Percentiles rank a stretch among this genome's conserved stretches.
Evolutionary conservation across 768 basidiomycete species (phyloP).

Genomic region (Piloderma croceum): DNA sequence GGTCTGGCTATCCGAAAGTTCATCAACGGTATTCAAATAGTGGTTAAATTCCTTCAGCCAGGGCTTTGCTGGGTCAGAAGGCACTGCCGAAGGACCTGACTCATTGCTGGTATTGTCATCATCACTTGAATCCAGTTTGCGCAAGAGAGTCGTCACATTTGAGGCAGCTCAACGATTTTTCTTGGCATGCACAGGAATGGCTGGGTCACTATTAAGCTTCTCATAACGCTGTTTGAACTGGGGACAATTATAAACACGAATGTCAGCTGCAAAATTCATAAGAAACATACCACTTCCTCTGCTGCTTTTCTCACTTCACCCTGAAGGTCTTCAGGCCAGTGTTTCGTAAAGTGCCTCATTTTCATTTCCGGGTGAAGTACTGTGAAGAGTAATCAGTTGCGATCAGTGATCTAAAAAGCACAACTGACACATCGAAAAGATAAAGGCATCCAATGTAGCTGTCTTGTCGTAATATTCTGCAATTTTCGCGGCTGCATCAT

Average conservation of each 20-base stretch:
- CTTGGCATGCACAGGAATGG: no score
- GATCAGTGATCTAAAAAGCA: slow-evolving; percentile 4
- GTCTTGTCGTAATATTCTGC: slow-evolving; percentile 23
- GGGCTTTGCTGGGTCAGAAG: no score
- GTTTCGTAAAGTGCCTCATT: slow-evolving; percentile 3
- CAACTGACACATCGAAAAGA: slow-evolving; percentile 20
- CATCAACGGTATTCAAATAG: background rate
- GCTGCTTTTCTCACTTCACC: background rate
- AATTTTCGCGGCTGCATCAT: slow-evolving; percentile 17
- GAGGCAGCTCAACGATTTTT: no score
- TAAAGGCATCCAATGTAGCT: slow-evolving; percentile 22
- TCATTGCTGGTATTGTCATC: slow-evolving; percentile 14
- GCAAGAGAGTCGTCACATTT: no score
- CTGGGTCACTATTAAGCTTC: no score
- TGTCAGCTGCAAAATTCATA: slow-evolving; percentile 15
- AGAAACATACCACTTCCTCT: slow-evolving; percentile 8
- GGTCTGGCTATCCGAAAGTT: no score
- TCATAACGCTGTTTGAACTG: no score
- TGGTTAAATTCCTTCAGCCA: no score
- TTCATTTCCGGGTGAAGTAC: slow-evolving; percentile 6
- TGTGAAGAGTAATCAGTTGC: background rate
- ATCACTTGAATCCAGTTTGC: no score
- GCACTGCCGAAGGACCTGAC: no score
- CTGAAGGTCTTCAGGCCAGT: slow-evolving; percentile 4
- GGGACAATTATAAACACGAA: no score